Base-by-base conservation (phyloP, 192 early-diverging fungal species). In the Coemansia sp. region DNA sequence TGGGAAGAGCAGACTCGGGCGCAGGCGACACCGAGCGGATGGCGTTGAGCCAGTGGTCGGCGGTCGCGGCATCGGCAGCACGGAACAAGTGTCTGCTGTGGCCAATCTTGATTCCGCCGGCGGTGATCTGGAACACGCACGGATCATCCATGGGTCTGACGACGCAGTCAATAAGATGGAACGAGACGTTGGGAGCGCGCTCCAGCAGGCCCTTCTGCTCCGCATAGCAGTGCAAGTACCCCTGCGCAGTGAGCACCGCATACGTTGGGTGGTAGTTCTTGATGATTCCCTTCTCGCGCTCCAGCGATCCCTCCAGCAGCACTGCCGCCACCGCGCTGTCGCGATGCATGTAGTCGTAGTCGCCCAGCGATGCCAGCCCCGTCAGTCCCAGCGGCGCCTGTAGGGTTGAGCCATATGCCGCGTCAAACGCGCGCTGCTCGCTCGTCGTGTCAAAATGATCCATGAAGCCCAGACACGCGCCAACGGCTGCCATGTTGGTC, bases 291-390 rank as follows among this genome's bases (percentile, higher is more conserved):
- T 70, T 70, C 19, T 79, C 72, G 57, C 77, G 71, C 68, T 79
- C 77, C n/a, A 79, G 40, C 22, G 64, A 56, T 38, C 77, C 77
- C 59, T 79, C 77, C 14, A 79, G 65, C 10, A 79, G 65, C 56
- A 79, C 77, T 0, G 57, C 50, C 3, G 77, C 65, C 4, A 64
- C 55, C 45, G 70, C 57, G 69, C 72, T 71, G 66, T 79, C 66
- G 55, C 69, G 67, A 62, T 79, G 65, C 77, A 79, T 79, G 48
- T 74, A 79, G 40, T 79, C 72, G 63, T 74, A 79, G 69, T 74
- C 65, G 1, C 61, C 65, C 50, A 74, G 64, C 42, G 63, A 55
- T 10, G 77, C 74, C 37, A 45, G 37, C 17, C 77, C 77, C 5
- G 49, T 65, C 5, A 79, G 65, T 3, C 77, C 77, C 72, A 79